A percentile compares a stretch with the other conserved stretches of the same genome.
These are phyloP conservation scores for Phylloporus sp. DNA, from an alignment of 768 basidiomycete genomes.

Conservation along the genomic window DNA sequence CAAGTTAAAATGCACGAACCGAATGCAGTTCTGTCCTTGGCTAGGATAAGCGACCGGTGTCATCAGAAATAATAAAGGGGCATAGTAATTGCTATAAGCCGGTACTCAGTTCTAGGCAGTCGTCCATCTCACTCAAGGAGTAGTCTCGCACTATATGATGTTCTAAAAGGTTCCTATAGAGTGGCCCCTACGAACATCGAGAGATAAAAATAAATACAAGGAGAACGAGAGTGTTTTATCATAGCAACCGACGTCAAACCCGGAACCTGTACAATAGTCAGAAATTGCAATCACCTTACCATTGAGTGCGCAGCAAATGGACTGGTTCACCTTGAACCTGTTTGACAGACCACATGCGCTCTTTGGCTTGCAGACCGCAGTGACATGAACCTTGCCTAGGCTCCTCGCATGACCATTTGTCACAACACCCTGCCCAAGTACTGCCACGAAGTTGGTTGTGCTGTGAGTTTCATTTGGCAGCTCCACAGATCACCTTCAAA, in stretches of 20 bases:
- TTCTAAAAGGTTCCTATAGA: background rate
- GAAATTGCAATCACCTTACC: background rate
- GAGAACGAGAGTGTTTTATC: background rate
- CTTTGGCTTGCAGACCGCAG: conserved; percentile 15
- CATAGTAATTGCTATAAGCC: background rate
- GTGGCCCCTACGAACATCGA: background rate
- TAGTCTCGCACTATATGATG: background rate
- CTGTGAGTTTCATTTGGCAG: too few species aligned
- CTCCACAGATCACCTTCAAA: too few species aligned
- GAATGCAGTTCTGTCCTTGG: background rate
- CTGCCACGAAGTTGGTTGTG: too few species aligned
- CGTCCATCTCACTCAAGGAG: background rate
- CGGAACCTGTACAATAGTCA: background rate
- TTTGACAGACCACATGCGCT: conserved; percentile 13
- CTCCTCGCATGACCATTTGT: too few species aligned
- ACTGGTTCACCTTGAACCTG: background rate
- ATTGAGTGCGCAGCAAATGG: background rate
- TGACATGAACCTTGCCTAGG: conserved; percentile 22
- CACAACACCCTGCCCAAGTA: too few species aligned
- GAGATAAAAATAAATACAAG: background rate
- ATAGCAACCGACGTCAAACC: too few species aligned
- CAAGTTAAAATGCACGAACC: background rate
- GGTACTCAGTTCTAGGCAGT: too few species aligned
- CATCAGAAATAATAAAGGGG: background rate
- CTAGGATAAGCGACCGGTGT: background rate